Conservation (phyloP, 768 basidiomycete species). For the Rhizopogon vinicolor region DNA sequence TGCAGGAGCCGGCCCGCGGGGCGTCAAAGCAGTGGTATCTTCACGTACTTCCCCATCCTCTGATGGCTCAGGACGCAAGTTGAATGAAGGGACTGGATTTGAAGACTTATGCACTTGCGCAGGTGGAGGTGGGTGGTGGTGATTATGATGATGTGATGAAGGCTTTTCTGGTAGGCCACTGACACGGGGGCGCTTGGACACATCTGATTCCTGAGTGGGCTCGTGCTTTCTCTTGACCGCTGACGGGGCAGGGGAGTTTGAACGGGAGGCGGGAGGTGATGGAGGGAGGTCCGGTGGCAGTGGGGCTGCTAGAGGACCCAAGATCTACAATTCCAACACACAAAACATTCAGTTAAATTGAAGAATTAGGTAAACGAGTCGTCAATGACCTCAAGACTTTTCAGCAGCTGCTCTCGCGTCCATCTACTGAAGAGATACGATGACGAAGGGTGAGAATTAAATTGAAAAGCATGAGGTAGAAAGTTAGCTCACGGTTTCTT, state of each 20-base stretch:
- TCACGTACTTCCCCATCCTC: slow-evolving; percentile 47
- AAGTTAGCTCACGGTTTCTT: slow-evolving; percentile 30
- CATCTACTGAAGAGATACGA: slow-evolving; percentile 26
- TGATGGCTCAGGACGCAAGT: slow-evolving; percentile 34
- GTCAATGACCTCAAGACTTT: slow-evolving; percentile 33
- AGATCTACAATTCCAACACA: slow-evolving; percentile 26
- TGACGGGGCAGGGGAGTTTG: slow-evolving; percentile 33
- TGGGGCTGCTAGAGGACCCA: slow-evolving; percentile 33
- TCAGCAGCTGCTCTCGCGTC: slow-evolving; percentile 34
- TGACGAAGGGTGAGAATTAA: slow-evolving; percentile 14
- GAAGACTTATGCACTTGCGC: slow-evolving; percentile 16
- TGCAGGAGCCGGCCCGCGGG: slow-evolving; percentile 22
- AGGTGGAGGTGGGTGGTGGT: slow-evolving; percentile 20
- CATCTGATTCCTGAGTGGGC: slow-evolving; percentile 18
- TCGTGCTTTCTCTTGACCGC: slow-evolving; percentile 36
- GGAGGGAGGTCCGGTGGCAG: slow-evolving; percentile 42
- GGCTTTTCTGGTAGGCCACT: slow-evolving; percentile 16
- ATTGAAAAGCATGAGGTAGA: not conserved
- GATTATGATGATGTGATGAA: slow-evolving; percentile 23
- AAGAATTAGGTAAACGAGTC: not conserved
- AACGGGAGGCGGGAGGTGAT: slow-evolving; percentile 41
- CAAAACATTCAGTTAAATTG: not conserved
- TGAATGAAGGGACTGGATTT: slow-evolving; percentile 17
- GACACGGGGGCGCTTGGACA: slow-evolving; percentile 29
- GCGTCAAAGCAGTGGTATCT: slow-evolving; percentile 22